Evolutionary conservation across 306 rosid species (phyloP).

Genomic region (Trifolium repens): DNA sequence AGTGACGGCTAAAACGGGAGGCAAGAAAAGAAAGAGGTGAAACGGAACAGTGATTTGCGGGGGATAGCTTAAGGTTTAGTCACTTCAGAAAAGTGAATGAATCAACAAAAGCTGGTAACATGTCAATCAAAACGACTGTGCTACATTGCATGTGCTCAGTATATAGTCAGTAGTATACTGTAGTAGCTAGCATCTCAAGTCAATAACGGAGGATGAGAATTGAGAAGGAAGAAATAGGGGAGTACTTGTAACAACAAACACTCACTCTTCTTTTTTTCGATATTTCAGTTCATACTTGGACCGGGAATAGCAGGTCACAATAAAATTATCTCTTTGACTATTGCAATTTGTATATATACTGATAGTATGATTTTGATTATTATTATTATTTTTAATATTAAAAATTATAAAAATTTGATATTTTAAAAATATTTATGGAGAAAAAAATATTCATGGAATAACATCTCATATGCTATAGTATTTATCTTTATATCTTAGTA

Average conservation of each 20-base stretch:
- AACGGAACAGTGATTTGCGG: constrained; percentile 52
- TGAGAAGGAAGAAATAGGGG: neutral
- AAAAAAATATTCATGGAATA: too few relatives aligned
- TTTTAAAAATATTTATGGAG: too few relatives aligned
- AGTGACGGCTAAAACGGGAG: constrained; percentile 56
- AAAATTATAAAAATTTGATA: too few relatives aligned
- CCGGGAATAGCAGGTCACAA: constrained; percentile 48
- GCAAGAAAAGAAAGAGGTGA: neutral
- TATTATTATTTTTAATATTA: too few relatives aligned
- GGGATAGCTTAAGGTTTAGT: constrained; percentile 74
- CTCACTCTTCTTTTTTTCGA: neutral
- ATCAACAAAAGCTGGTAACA: constrained; percentile 36
- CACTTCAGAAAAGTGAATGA: constrained; percentile 61
- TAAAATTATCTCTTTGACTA: too few relatives aligned
- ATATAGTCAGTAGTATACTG: neutral
- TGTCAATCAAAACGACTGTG: constrained; percentile 65
- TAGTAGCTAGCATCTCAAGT: neutral
- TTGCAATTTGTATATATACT: too few relatives aligned
- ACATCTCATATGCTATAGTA: too few relatives aligned
- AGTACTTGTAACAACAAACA: neutral
- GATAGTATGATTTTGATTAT: too few relatives aligned
- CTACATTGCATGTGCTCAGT: constrained; percentile 38
- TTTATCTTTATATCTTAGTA: too few relatives aligned
- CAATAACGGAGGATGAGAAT: neutral
- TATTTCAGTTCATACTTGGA: constrained; percentile 28